phyloP scores from a whole-genome alignment of 1,139 yeast genomes.

The Pichia sp. region DNA sequence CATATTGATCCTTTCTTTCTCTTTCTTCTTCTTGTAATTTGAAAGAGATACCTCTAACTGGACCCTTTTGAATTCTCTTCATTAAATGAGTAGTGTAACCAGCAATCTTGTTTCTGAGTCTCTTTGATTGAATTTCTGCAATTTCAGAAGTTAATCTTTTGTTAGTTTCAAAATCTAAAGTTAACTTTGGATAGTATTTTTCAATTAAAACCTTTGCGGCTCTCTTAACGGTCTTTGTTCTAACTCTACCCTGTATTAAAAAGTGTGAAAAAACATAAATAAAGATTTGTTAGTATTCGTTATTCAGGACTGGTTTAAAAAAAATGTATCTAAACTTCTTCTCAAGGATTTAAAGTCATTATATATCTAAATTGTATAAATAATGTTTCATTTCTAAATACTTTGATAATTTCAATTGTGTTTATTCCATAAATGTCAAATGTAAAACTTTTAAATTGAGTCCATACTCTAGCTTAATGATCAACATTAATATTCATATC shows the following conservation, averaged over 20 bases:
- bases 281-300: conserved; percentile 14
- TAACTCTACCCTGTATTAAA: conserved; percentile 77
- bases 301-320: neutral
- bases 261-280: conserved; percentile 1
- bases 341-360: no score
- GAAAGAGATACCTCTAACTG: conserved; percentile 99
- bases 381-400: no score
- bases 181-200: conserved; percentile 99
- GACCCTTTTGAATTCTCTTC: conserved; percentile 99
- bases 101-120: conserved; percentile 99
- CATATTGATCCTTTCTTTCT: conserved; percentile 99
- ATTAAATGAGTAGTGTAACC: conserved; percentile 99
- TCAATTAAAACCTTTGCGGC: conserved; percentile 99
- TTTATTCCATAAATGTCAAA: neutral
- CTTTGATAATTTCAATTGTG: neutral
- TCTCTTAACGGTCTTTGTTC: conserved; percentile 99
- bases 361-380: no score
- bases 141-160: conserved; percentile 98
- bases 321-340: no score
- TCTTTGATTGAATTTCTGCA: conserved; percentile 98
- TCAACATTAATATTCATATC: neutral
- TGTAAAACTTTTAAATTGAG: no score
- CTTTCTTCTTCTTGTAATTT: conserved; percentile 99
- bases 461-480: neutral
- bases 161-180: conserved; percentile 99